Evolutionary conservation across 2,329 filamentous ascomycete species (phyloP), one percentile per base, ranked within the genome.

Genomic region (Ceratocystis eucalypticola): DNA sequence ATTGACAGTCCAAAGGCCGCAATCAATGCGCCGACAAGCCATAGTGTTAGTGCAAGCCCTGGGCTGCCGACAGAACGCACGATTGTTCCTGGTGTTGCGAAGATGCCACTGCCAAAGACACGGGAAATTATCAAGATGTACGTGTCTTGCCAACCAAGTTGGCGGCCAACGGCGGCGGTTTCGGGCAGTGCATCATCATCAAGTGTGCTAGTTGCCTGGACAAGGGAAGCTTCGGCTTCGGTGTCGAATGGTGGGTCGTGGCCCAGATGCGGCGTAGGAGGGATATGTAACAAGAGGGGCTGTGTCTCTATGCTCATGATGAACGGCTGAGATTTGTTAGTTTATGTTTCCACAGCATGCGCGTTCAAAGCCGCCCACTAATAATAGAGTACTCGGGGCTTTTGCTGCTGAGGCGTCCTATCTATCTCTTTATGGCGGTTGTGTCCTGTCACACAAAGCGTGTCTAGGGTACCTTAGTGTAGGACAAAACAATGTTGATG

Each of bases 81-180:
- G 62, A 91, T 88, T 3, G 85, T 80, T 0, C 84, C 86, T 0
- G 85, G 87, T 0, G 86, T 88, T 0, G 87, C 86, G 71, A 89
- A 90, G 69, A 90, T 88, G 30, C 86, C 87, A 70, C 81, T 86
- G 12, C 86, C 86, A 37, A 89, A 84, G 5, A 89, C 84, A 12
- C 86, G 80, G 1, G 84, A 87, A 30, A 88, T 84, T 6, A 87
- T 83, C 22, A 88, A 77, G 65, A 88, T 84, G 72, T 85, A 88
- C 1, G 84, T 83, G 70, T 82, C 85, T 30, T 78, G 77, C 84
- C 85, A 87, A 66, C 76, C 81, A 62, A 88, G 79, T 17, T 78
- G 85, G 22, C 85, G 79, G 1, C 84, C 84, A 25, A 80, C 74
- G 0, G 79, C 77, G 0, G 82, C 82, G 0, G 83, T 82, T 70